Evolutionary conservation across 2,329 filamentous ascomycete species (phyloP).

Genomic region (Xylariaceae sp.): DNA sequence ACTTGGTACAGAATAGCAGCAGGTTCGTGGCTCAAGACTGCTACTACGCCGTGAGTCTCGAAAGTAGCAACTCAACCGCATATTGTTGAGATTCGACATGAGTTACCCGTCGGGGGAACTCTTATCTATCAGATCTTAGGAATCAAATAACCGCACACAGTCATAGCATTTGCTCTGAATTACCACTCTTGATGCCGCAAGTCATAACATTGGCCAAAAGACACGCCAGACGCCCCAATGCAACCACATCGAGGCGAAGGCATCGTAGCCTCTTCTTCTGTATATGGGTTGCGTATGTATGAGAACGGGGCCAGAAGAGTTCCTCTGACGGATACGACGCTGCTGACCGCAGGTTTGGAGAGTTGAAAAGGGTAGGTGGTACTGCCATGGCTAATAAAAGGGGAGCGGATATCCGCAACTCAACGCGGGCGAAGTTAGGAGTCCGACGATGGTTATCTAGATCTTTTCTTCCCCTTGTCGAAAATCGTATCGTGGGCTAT

Average conservation of each 20-base stretch:
- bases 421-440: too few species aligned
- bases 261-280: background rate
- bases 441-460: too few species aligned
- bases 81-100: too few species aligned
- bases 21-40: too few species aligned
- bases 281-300: background rate
- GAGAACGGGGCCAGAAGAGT: background rate
- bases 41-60: too few species aligned
- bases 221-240: slow-evolving; percentile 6
- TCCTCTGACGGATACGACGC: background rate
- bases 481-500: background rate
- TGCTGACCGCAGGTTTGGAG: background rate
- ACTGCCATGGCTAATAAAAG: background rate
- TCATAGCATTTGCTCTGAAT: background rate
- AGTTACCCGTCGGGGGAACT: too few species aligned
- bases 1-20: too few species aligned
- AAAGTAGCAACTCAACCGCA: too few species aligned
- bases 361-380: background rate
- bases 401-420: background rate
- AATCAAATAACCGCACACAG: too few species aligned
- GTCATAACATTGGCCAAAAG: background rate
- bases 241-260: background rate
- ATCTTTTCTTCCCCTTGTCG: background rate
- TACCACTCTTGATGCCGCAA: background rate
- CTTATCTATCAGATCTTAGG: too few species aligned